Evolutionary conservation across 306 rosid genomes (phyloP), one percentile per base, ranked within the genome.

Genomic region (Vachellia pachyceras): DNA sequence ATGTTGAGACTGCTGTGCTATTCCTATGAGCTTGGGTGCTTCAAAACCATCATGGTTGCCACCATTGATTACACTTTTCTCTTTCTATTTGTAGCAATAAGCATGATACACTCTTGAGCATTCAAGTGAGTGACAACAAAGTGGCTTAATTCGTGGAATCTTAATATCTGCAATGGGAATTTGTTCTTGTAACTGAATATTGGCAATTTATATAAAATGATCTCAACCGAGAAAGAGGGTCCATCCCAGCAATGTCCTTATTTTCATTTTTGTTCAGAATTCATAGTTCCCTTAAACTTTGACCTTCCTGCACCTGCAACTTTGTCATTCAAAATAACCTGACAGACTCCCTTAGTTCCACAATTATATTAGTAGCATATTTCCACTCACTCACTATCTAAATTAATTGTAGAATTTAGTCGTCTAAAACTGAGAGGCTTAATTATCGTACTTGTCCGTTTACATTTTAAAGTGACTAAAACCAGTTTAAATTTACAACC

Each of bases 401-500:
- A 72, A 47, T 29, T 33, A 15, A 46, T 44, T 17, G 39, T 13
- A 23, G 11, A 14, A 12, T 22, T 45, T 23, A 33, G 12, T 23
- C 12, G n/a, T 15, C 25, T 72, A 25, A 47, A 17, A 25, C 14
- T 47, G 61, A 47, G 42, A 71, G 13, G 76, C 23, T 46, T 50
- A 70, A 44, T 25, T 44, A 13, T 12, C 10, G 5, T 69, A 20
- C 36, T 22, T 10, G 39, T 69, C 54, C 23, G 74, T 69, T 69
- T 22, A 69, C 37, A 44, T 42, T 20, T 69, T 42, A 23, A 68
- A 40, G 55, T 69, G 54, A 69, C 20, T 49, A 20, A 69, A 69
- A 22, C 55, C 45, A 65, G 11, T 69, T 69, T 11, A 69, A 69
- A n/a, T 49, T 69, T 55, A 42, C 20, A 69, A 23, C 55, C n/a